Conservation (phyloP, 306 rosid species). For the Hippophae gyantsensis region DNA sequence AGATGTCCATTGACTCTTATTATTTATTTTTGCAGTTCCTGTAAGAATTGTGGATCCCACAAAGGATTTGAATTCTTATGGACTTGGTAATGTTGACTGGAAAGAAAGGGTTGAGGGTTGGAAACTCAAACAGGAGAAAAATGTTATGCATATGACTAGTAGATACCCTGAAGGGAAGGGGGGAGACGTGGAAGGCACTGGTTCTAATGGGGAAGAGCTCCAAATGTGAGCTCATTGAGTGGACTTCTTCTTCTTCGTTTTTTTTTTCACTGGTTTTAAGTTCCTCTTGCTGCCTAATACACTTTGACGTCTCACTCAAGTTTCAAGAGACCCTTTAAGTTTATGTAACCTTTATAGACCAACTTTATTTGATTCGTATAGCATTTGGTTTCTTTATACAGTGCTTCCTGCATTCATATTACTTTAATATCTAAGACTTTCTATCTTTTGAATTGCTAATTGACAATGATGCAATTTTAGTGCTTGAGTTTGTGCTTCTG, state of each 20-base stretch:
- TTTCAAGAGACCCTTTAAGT: too few relatives aligned
- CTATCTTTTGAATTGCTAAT: not conserved
- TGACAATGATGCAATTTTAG: slow-evolving; percentile 3
- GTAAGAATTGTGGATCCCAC: slow-evolving; percentile 92
- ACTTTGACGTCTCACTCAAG: too few relatives aligned
- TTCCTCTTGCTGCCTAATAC: not conserved
- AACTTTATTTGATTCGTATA: too few relatives aligned
- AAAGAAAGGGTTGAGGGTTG: slow-evolving; percentile 99
- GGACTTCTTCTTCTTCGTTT: not conserved
- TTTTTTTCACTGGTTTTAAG: not conserved
- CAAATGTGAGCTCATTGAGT: slow-evolving; percentile 52
- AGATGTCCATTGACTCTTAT: slow-evolving; percentile 13
- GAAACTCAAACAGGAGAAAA: slow-evolving; percentile 95
- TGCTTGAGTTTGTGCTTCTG: not conserved
- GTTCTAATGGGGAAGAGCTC: slow-evolving; percentile 96
- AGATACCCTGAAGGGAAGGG: slow-evolving; percentile 83
- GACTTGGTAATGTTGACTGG: slow-evolving; percentile 99
- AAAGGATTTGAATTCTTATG: slow-evolving; percentile 89
- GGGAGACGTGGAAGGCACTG: slow-evolving; percentile 94
- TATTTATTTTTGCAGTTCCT: slow-evolving; percentile 46
- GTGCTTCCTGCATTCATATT: too few relatives aligned
- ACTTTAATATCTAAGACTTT: too few relatives aligned
- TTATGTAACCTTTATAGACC: too few relatives aligned
- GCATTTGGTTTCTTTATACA: too few relatives aligned
- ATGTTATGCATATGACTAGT: slow-evolving; percentile 60